phyloP scores from a whole-genome alignment of 345 rosid genomes.

The Brassica carinata region DNA sequence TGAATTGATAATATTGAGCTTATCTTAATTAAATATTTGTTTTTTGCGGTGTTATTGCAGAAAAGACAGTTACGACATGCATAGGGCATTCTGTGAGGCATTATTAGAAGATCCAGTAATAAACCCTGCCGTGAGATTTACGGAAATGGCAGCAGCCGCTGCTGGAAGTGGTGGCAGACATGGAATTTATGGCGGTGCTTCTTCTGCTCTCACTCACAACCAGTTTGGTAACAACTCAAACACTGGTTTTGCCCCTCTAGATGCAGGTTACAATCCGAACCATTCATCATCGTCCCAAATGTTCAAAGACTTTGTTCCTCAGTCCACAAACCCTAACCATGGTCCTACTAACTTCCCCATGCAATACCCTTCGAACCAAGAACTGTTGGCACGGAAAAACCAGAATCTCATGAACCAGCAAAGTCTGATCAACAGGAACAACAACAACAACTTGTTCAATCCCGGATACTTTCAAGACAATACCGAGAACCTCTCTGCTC shows the following conservation, averaged over 20 bases:
- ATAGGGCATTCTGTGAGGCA: constrained; percentile 81
- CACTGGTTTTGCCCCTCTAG: constrained; percentile 24
- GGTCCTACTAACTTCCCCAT: constrained; percentile 46
- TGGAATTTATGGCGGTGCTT: constrained; percentile 48
- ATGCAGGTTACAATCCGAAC: constrained; percentile 35
- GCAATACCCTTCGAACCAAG: constrained; percentile 42
- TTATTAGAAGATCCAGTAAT: constrained; percentile 69
- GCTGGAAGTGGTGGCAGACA: constrained; percentile 28
- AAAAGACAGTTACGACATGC: constrained; percentile 82
- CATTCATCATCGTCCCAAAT: constrained; percentile 31
- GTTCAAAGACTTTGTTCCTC: constrained; percentile 47
- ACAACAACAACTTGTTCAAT: constrained; percentile 43
- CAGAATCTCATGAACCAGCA: constrained; percentile 38
- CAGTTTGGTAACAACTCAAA: constrained; percentile 17
- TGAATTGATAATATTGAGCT: neutral
- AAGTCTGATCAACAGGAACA: constrained; percentile 24
- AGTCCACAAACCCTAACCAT: constrained; percentile 35
- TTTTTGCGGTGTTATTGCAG: constrained; percentile 38
- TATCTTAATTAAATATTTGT: neutral
- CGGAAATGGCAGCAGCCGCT: constrained; percentile 37
- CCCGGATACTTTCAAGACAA: constrained; percentile 56
- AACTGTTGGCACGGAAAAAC: constrained; percentile 24
- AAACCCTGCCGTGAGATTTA: constrained; percentile 51
- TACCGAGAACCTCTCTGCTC: constrained; percentile 27
- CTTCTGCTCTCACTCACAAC: constrained; percentile 38